A percentile compares a stretch with the other conserved stretches of the same genome.
These are phyloP conservation scores for Beauveria australis DNA, from an alignment of 2,329 filamentous ascomycete genomes.

Conservation along the genomic window DNA sequence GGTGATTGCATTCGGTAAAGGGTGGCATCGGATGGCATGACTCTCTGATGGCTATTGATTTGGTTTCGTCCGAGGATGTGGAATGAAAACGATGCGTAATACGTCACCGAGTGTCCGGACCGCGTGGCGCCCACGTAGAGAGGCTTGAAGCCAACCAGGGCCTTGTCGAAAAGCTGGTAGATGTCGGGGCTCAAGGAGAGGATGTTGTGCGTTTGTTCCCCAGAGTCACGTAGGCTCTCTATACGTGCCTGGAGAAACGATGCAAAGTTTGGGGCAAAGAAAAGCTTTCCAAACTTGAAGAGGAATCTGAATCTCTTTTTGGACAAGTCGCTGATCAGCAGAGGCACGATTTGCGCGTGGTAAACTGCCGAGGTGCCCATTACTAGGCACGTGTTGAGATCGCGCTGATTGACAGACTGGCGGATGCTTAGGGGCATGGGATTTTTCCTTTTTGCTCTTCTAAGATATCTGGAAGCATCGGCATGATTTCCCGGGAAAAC, in stretches of 20 bases:
- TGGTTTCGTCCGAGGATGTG: neutral
- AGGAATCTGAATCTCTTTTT: too few species aligned
- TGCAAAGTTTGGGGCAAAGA: neutral
- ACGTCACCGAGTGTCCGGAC: neutral
- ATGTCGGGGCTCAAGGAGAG: neutral
- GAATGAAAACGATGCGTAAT: neutral
- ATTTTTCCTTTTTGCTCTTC: too few species aligned
- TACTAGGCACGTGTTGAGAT: neutral
- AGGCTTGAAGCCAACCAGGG: neutral
- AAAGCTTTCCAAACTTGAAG: neutral
- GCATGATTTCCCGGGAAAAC: neutral
- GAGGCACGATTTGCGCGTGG: neutral
- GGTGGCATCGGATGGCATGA: neutral
- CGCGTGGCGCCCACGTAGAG: neutral
- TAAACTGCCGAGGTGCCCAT: neutral
- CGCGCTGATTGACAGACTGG: neutral
- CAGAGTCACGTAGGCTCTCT: neutral
- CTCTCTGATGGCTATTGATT: neutral
- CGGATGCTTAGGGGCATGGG: neutral
- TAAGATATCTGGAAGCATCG: too few species aligned
- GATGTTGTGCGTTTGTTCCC: neutral
- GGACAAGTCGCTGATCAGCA: neutral
- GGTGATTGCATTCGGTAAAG: neutral
- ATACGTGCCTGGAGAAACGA: fast-evolving
- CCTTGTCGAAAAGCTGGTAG: neutral